Evolutionary conservation across 768 basidiomycete genomes (phyloP), one percentile per base, ranked within the genome.

Genomic region (Suillus placidus): DNA sequence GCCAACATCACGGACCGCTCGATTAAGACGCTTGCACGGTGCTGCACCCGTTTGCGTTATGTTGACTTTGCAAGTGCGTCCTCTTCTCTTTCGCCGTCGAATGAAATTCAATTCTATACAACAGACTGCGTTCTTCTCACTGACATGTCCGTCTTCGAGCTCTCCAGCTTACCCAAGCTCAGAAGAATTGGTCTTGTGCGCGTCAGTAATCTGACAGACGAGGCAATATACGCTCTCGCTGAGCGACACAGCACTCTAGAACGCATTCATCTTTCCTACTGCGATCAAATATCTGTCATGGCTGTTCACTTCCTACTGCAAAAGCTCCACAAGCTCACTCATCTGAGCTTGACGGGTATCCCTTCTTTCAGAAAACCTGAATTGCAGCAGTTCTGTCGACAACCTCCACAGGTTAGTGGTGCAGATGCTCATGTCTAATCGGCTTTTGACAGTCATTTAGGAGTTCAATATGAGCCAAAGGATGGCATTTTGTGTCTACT

Each of bases 291-390:
- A 64, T 88, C 92, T 7, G 93, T 98, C 70, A 85, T 90, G 80
- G 95, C 95, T 20, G 87, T 99, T 58, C 92, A 96, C 72, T 94
- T 91, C 76, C 84, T 99, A 54, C 85, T 99, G 51, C 89, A 92
- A 73, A 90, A 91, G 72, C 84, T 99, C n/a, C 88, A 88, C 73
- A 92, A 93, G 70, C 81, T 99, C 37, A 97, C 94, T 1, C 97
- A 99, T 80, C 84, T 99, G 56, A 97, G 95, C 77, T 79, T 99
- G 67, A 98, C 97, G n/a, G 97, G 96, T n/a, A 92, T 99, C 38
- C 89, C 90, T 10, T 88, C 94, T 7, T 99, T 99, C 81, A 87
- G 90, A 60, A 86, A 91, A 71, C 82, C 85, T 37, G 94, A 95
- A 69, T 76, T 97, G 64, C 95, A 98, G 75, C 84, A 87, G 68